Evolutionary conservation across 2,329 filamentous ascomycete species (phyloP).

Genomic region (Aspergillus terreus): DNA sequence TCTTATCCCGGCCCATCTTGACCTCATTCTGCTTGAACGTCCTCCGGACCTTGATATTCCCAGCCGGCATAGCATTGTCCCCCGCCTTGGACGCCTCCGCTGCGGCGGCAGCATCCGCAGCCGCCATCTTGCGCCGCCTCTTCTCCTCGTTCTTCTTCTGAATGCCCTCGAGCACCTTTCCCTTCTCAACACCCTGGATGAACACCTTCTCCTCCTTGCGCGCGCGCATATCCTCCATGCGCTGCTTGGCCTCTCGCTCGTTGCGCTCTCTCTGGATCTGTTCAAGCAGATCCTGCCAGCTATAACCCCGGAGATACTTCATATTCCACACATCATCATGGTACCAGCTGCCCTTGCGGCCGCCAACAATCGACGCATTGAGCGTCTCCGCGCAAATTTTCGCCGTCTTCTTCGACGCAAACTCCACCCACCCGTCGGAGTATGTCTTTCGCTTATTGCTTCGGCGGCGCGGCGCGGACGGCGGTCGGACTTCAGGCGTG

Average conservation of each 20-base stretch:
- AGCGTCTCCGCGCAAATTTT: constrained; percentile 45
- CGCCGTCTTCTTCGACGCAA: constrained; percentile 43
- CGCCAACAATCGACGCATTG: constrained; percentile 43
- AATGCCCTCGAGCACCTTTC: constrained; percentile 42
- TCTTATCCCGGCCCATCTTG: constrained; percentile 20
- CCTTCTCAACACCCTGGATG: constrained; percentile 39
- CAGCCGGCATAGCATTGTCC: constrained; percentile 10
- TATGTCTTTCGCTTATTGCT: constrained; percentile 43
- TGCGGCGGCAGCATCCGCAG: constrained; percentile 2
- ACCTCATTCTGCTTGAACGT: constrained; percentile 45
- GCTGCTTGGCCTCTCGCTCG: constrained; percentile 38
- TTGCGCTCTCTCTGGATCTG: constrained; percentile 40
- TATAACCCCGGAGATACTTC: constrained; percentile 42
- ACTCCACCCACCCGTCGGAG: constrained; percentile 47
- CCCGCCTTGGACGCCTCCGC: background rate
- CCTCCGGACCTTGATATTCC: constrained; percentile 25
- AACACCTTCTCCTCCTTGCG: constrained; percentile 44
- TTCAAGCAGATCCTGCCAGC: constrained; percentile 45
- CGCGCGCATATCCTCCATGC: constrained; percentile 41
- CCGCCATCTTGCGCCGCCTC: constrained; percentile 25
- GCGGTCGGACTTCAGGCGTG: constrained; percentile 31
- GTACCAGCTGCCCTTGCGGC: constrained; percentile 44
- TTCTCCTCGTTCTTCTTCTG: constrained; percentile 42
- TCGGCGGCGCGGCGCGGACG: constrained; percentile 18
- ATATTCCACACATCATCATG: constrained; percentile 47